Conservation (phyloP, 2,329 filamentous ascomycete genomes). For the Fusarium begoniae region DNA sequence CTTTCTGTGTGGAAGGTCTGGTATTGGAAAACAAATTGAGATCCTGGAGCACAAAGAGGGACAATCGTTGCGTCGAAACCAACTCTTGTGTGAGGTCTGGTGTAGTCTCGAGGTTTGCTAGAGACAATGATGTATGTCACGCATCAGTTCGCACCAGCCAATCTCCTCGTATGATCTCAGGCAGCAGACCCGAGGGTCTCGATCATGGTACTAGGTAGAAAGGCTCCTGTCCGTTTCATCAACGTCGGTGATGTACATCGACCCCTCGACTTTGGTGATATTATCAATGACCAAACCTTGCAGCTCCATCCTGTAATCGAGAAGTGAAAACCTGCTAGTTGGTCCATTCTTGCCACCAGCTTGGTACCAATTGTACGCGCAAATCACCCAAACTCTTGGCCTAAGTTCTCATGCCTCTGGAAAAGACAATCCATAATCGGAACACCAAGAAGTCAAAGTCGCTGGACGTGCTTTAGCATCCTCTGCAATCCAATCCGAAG, state of each 20-base stretch:
- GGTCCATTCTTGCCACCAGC: fast-evolving
- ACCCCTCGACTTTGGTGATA: not conserved
- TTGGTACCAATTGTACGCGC: not conserved
- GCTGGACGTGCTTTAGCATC: too few species aligned
- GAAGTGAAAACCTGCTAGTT: not conserved
- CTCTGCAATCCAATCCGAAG: not conserved
- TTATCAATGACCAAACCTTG: not conserved
- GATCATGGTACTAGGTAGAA: not conserved
- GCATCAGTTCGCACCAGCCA: not conserved
- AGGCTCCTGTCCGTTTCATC: not conserved
- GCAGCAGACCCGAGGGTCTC: not conserved
- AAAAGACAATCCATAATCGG: not conserved
- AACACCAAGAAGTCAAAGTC: not conserved
- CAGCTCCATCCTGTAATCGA: not conserved
- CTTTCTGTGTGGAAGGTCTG: not conserved
- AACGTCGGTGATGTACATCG: not conserved
- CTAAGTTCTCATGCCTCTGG: not conserved
- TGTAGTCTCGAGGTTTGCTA: not conserved
- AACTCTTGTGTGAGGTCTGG: not conserved
- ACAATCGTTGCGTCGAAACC: not conserved
- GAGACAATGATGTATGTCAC: not conserved
- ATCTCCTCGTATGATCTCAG: not conserved
- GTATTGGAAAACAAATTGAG: not conserved
- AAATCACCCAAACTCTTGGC: not conserved
- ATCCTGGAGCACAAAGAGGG: not conserved